Evolutionary conservation across 2,329 filamentous ascomycete species (phyloP).

Genomic region (Cucurbitaria berberidis): DNA sequence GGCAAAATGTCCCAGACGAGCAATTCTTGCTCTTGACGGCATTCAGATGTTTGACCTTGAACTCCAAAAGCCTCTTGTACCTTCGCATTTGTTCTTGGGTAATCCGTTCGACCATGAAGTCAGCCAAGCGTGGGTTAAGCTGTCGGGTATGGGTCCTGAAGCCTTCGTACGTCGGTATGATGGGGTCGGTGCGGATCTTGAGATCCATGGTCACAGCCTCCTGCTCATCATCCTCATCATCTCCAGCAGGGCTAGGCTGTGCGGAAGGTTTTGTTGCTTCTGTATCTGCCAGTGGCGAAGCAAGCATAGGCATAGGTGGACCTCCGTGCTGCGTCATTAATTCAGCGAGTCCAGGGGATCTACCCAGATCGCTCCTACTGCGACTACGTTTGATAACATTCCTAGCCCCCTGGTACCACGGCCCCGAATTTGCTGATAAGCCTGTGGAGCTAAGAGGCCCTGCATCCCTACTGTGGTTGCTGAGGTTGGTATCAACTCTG

Average conservation of each 20-base stretch:
- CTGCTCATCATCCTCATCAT: constrained; percentile 54
- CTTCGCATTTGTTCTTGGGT: constrained; percentile 79
- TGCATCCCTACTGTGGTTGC: constrained; percentile 60
- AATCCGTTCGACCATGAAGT: constrained; percentile 77
- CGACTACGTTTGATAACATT: constrained; percentile 58
- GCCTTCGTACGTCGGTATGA: constrained; percentile 74
- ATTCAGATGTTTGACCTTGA: constrained; percentile 72
- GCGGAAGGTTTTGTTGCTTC: constrained; percentile 43
- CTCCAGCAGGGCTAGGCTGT: constrained; percentile 43
- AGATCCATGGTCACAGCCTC: constrained; percentile 67
- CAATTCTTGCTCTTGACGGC: constrained; percentile 65
- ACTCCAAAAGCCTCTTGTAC: constrained; percentile 77
- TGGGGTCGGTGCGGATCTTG: constrained; percentile 67
- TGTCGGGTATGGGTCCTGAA: constrained; percentile 76
- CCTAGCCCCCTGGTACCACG: constrained; percentile 46
- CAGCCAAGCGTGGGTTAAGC: constrained; percentile 75
- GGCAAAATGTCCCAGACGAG: constrained; percentile 66
- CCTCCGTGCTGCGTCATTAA: constrained; percentile 65
- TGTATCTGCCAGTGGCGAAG: constrained; percentile 52
- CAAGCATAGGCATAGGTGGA: constrained; percentile 63
- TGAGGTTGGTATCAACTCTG: constrained; percentile 47
- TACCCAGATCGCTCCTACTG: constrained; percentile 63
- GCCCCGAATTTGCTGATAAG: constrained; percentile 41
- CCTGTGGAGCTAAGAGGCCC: constrained; percentile 55
- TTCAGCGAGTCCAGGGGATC: constrained; percentile 56